Evolutionary conservation across 169 alveolate genomes (phyloP), one percentile per base, ranked within the genome.

Genomic region (Ichthyophthirius multifiliis): DNA sequence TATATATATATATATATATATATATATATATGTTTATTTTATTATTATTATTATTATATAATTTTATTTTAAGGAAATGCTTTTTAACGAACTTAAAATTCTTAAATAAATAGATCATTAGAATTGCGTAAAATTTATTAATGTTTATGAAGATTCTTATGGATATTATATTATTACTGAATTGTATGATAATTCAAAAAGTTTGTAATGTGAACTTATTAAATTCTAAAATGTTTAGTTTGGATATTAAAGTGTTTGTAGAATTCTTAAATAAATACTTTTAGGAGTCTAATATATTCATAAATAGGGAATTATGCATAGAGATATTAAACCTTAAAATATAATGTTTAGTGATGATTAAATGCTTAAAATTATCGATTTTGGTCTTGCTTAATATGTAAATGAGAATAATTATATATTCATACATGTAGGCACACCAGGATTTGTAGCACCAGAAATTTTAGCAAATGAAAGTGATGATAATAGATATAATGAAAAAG

Each of bases 281-380:
- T 74, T 76, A 47, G 89, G 85, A 43, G 30, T 83, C 23, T 34
- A 78, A 73, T 83, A 83, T 62, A 83, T 83, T 34, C 89, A 83
- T 71, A 34, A 43, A 43, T 73, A 76, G 44, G 83, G 83, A 12
- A 75, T 83, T 23, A 73, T 83, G 16, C 88, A 83, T 65, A 48
- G 83, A 62, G 83, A 76, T 39, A 31, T 76, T 6, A 76, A 76
- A 41, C 76, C 83, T n/a, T 47, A 76, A 30, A 76, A 76, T 63
- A 76, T 76, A 20, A 48, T 76, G 76, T 45, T 45, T 13, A 27
- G 10, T 15, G 67, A 75, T 45, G 4, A 5, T n/a, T n/a, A 45
- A n/a, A 5, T 27, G 4, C 6, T 75, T 13, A 75, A 75, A 75
- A 18, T 77, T 23, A 75, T 62, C 43, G 83, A 76, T 55, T 77